phyloP scores from a whole-genome alignment of 2,329 filamentous ascomycete species.

The Sporothrix inflata region DNA sequence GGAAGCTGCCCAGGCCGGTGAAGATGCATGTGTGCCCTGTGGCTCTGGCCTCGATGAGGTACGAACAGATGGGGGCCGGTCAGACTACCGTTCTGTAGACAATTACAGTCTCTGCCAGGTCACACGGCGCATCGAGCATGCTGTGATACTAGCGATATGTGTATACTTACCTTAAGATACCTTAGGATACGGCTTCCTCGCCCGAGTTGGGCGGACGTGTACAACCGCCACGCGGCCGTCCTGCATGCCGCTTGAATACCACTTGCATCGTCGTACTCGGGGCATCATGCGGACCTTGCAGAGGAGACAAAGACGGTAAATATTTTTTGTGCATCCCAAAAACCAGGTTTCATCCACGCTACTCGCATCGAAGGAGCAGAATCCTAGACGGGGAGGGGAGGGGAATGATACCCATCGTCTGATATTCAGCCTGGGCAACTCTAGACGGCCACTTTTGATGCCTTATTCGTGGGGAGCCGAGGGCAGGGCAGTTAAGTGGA shows the following conservation, averaged over 20 bases:
- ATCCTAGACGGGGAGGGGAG: neutral
- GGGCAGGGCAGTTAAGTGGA: neutral
- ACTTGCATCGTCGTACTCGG: constrained; percentile 3
- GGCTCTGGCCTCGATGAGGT: neutral
- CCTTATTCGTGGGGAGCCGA: constrained; percentile 9
- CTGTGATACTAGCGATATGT: neutral
- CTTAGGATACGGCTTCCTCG: too few species aligned
- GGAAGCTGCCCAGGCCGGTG: neutral
- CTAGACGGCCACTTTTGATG: neutral
- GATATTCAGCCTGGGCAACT: neutral
- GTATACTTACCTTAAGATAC: neutral
- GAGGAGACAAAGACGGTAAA: neutral
- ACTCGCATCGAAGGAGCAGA: neutral
- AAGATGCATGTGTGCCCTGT: constrained; percentile 3
- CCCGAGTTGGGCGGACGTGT: neutral
- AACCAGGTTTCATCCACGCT: constrained; percentile 3
- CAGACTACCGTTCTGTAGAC: neutral
- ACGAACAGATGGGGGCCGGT: neutral
- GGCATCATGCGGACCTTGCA: neutral
- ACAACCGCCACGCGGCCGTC: neutral
- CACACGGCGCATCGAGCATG: neutral
- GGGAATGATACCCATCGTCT: neutral
- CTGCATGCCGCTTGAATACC: neutral
- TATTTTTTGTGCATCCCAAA: neutral
- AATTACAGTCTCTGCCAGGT: neutral